Percentiles rank a stretch among this genome's conserved stretches.
Conservation (phyloP, 305 asterid species). For the Fraxinus paxiana region DNA sequence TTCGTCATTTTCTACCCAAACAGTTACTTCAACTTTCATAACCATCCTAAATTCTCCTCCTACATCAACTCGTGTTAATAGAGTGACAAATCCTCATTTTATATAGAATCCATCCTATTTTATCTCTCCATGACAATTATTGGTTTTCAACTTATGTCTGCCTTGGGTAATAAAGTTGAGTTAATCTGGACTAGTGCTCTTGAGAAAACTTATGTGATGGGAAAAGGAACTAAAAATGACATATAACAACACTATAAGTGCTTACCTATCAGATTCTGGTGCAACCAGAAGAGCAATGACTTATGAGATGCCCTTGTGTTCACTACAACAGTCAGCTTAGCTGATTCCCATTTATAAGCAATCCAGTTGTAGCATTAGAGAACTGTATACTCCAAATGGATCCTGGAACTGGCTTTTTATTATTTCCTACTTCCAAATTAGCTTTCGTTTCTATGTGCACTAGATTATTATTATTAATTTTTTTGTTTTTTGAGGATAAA, state of each 20-base stretch:
- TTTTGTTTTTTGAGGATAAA: neutral
- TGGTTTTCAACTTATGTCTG: neutral
- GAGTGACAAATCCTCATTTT: neutral
- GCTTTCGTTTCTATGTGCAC: neutral
- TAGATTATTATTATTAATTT: neutral
- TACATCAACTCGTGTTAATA: neutral
- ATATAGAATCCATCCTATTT: neutral
- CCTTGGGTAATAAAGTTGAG: neutral
- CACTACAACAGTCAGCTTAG: neutral
- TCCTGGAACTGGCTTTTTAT: neutral
- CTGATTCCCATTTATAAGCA: neutral
- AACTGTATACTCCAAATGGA: neutral
- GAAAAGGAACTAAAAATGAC: neutral
- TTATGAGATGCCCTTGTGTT: neutral
- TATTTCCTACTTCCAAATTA: neutral
- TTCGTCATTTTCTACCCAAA: neutral
- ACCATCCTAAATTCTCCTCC: neutral
- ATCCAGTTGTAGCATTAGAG: neutral
- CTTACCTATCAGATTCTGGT: neutral
- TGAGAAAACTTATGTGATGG: neutral
- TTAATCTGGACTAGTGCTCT: neutral
- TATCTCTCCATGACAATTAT: neutral
- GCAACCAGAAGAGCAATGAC: neutral
- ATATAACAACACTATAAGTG: neutral
- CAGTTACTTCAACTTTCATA: slow-evolving; percentile 1